Percentiles rank a stretch among this genome's conserved stretches.
Conservation (phyloP, 805 yeast genomes). For the Yarrowia yakushimensis region DNA sequence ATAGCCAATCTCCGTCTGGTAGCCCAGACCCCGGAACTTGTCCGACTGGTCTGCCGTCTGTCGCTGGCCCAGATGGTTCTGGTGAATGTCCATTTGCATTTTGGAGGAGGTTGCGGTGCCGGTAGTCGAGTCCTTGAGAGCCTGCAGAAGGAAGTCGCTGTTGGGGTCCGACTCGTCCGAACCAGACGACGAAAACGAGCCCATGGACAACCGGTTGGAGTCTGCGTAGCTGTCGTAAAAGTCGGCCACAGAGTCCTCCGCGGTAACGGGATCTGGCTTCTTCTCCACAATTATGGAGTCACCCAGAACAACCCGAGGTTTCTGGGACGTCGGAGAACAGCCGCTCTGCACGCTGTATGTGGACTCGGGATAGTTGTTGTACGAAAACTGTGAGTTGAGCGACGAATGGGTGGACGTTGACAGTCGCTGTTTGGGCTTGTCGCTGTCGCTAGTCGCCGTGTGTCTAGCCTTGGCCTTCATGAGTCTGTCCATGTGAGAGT, state of each 20-base stretch:
- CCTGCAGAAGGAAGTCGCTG: slow-evolving; percentile 11
- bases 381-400: slow-evolving; percentile 18
- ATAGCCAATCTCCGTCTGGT: neutral
- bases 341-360: neutral
- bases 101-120: neutral
- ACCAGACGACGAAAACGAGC: neutral
- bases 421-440: neutral
- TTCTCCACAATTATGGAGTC: neutral
- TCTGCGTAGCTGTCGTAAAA: slow-evolving; percentile 1
- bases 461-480: slow-evolving; percentile 24
- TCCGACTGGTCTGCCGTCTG: neutral
- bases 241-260: neutral
- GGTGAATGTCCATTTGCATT: slow-evolving; percentile 16
- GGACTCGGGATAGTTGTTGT: neutral
- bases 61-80: slow-evolving; percentile 5
- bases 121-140: slow-evolving; percentile 7
- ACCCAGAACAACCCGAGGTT: slow-evolving; percentile 3
- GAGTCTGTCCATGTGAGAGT: slow-evolving; percentile 13
- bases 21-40: neutral
- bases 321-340: neutral
- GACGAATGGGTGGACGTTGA: slow-evolving; percentile 24
- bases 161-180: slow-evolving; percentile 1
- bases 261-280: neutral
- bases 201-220: neutral
- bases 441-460: neutral